Conservation (phyloP, 2,329 filamentous ascomycete species). For the Coniella vitis region DNA sequence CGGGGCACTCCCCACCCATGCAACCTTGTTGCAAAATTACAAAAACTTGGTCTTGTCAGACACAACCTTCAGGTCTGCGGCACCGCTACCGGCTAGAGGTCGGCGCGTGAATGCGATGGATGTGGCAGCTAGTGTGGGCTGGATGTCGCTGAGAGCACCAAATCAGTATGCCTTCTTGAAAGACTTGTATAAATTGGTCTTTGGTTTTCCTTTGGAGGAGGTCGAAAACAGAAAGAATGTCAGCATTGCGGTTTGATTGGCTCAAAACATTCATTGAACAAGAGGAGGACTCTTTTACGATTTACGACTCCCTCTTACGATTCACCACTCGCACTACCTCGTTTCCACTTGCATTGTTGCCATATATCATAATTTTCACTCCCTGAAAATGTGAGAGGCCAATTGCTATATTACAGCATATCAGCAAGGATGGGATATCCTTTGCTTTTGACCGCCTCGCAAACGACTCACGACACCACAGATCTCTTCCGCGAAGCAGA, state of each 20-base stretch:
- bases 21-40: conserved; percentile 68
- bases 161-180: conserved; percentile 68
- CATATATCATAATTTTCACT: not conserved
- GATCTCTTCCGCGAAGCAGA: too few relatives aligned
- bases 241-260: conserved; percentile 47
- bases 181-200: conserved; percentile 78
- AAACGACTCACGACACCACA: not conserved
- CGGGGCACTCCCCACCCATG: conserved; percentile 64
- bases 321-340: not conserved
- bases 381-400: too few relatives aligned
- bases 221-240: conserved; percentile 59
- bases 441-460: too few relatives aligned
- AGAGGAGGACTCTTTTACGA: not conserved
- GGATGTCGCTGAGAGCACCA: conserved; percentile 62
- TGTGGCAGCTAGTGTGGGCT: conserved; percentile 69
- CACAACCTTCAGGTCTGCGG: conserved; percentile 52
- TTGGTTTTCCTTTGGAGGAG: conserved; percentile 77
- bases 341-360: not conserved
- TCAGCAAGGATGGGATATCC: too few relatives aligned
- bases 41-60: conserved; percentile 73
- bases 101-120: conserved; percentile 64
- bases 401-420: too few relatives aligned
- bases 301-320: not conserved
- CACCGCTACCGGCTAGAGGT: conserved; percentile 47
- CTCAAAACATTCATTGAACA: not conserved